These are phyloP conservation scores for Boletus coccyginus DNA, from an alignment of 768 basidiomycete genomes.

Conservation along the genomic window DNA sequence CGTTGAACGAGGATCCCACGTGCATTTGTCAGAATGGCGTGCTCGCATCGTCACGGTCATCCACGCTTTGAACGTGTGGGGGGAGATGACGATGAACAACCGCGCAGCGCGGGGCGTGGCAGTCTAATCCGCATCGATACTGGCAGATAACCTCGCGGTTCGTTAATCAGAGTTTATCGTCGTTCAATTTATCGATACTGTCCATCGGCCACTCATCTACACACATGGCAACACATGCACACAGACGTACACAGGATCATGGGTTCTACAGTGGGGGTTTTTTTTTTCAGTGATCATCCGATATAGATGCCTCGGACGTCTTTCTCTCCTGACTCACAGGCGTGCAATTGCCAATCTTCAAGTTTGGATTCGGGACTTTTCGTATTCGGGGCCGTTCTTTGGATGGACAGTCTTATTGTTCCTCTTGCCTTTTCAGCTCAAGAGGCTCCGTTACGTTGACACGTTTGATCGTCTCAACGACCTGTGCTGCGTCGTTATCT, in stretches of 20 bases:
- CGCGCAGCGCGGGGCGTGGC: background rate
- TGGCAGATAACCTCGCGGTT: conserved; percentile 11
- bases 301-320: conserved; percentile 4
- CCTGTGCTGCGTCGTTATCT: background rate
- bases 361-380: conserved; percentile 1
- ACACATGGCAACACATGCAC: background rate
- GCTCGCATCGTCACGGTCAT: background rate
- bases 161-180: conserved; percentile 18
- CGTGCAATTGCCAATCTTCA: conserved; percentile 7
- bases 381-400: background rate
- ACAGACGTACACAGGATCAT: conserved; percentile 1
- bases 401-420: conserved; percentile 6
- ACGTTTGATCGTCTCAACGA: conserved; percentile 4
- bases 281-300: conserved; percentile 11
- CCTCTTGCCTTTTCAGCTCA: background rate
- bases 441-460: background rate
- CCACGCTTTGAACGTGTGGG: conserved; percentile 2
- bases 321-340: background rate
- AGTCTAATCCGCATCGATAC: background rate
- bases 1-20: background rate
- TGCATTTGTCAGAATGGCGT: conserved; percentile 3
- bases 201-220: background rate
- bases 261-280: no score
- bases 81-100: background rate
- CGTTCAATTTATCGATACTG: background rate